phyloP scores from a whole-genome alignment of 805 yeast genomes.

The Ogataea zsoltii region DNA sequence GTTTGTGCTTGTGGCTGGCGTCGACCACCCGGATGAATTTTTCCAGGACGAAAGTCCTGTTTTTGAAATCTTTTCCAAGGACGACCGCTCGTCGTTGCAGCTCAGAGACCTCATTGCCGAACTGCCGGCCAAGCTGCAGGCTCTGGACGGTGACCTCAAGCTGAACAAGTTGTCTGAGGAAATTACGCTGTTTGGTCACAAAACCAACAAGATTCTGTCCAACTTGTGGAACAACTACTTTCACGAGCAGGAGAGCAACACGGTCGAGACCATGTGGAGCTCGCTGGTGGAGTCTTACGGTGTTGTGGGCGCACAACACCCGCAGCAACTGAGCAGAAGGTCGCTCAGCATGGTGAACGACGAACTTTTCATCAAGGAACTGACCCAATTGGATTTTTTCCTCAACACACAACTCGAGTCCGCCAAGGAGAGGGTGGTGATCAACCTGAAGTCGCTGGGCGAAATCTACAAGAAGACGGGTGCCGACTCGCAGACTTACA shows the following conservation, averaged over 20 bases:
- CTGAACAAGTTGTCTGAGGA: slow-evolving; percentile 29
- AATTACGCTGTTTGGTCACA: slow-evolving; percentile 25
- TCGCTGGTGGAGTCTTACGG: slow-evolving; percentile 28
- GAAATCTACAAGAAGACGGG: slow-evolving; percentile 47
- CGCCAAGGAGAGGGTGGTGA: slow-evolving; percentile 32
- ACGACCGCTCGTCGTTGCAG: slow-evolving; percentile 19
- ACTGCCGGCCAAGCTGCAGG: slow-evolving; percentile 25
- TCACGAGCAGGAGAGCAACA: slow-evolving; percentile 29
- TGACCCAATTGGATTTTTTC: slow-evolving; percentile 48
- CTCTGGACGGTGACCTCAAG: slow-evolving; percentile 14
- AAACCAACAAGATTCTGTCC: slow-evolving; percentile 12
- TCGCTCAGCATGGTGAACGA: slow-evolving; percentile 41
- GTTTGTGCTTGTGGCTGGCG: slow-evolving; percentile 44
- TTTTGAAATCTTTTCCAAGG: slow-evolving; percentile 22
- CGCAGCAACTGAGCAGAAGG: slow-evolving; percentile 22
- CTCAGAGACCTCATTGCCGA: slow-evolving; percentile 27
- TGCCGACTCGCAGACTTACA: slow-evolving; percentile 41
- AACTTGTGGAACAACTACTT: slow-evolving; percentile 31
- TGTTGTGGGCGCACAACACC: slow-evolving; percentile 8
- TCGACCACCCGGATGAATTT: slow-evolving; percentile 36
- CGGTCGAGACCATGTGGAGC: slow-evolving; percentile 40
- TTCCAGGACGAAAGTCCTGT: slow-evolving; percentile 26
- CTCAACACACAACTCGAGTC: slow-evolving; percentile 25
- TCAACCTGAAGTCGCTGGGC: slow-evolving; percentile 44
- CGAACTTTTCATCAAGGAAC: slow-evolving; percentile 47